Evolutionary conservation across 306 rosid species (phyloP), one percentile per base, ranked within the genome.

Genomic region (Lagenaria siceraria): DNA sequence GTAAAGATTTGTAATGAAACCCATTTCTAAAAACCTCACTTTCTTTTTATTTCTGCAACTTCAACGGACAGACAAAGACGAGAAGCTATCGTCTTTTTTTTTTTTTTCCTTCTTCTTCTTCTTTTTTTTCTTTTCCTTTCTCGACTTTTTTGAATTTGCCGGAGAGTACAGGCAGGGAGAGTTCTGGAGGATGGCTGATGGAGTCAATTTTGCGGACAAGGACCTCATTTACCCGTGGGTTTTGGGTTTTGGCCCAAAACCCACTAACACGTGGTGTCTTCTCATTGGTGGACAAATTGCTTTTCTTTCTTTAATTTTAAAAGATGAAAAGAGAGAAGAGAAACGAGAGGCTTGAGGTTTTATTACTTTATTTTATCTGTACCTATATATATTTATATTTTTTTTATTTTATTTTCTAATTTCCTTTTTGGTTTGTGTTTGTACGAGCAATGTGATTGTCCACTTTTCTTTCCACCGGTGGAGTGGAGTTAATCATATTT

Each of bases 1-100:
- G 81, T 84, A 79, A 48, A 83, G 82, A 80, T 46, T 87, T 55
- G 84, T 46, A 27, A 55, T 49, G 51, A 74, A 42, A 4, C 83
- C 85, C 93, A 90, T 90, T 76, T 82, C 17, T 13, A 8, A 19
- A 17, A 15, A 12, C 63, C 59, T 43, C 6, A 0, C 40, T 33
- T 19, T 19, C 46, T 74, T 19, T 18, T 10, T 35, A 22, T 40
- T 11, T 68, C 76, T 71, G 40, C 59, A 48, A 46, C 40, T 71
- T 71, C 58, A 24, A 48, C 12, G 40, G 22, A 68, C 15, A 27
- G 24, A 48, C 31, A 15, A 27, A 71, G 53, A 71, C 38, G 58
- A 71, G 48, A 48, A 46, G 31, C 53, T 68, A 35, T 69, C 12
- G 1, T 0, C 38, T 25, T 46, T 22, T 46, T 21, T 17, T 21